Evolutionary conservation across 2,329 filamentous ascomycete species (phyloP), one percentile per base, ranked within the genome.

Genomic region (Diaporthe nobilis): DNA sequence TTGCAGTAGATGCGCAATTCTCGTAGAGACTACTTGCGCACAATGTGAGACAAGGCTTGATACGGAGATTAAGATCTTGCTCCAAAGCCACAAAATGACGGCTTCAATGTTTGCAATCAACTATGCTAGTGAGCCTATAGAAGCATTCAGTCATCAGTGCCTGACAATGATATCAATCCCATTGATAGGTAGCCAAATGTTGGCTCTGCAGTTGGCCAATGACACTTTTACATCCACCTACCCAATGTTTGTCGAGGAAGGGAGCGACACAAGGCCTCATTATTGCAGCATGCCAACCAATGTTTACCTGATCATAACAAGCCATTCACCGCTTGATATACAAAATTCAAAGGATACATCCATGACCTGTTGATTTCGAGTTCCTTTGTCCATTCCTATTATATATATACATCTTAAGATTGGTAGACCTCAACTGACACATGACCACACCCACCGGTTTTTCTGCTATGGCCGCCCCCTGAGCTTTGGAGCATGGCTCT

Each of bases 361-460:
- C 6, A 7, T 7, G 6, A 49, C 20, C 2, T 49, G 17, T 49
- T 20, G 31, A 37, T 25, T 28, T 20, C 13, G 42, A 28, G n/a
- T 31, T 55, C 28, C 9, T 55, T 31, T 7, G n/a, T 55, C n/a
- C 47, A 55, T 55, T 70, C 65, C 34, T 70, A 49, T 13, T 55
- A 70, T 70, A 61, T 70, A 61, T 61, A 70, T 70, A 70, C 65
- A 70, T 12, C 49, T 20, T 55, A 55, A 70, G 31, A 44, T 63
- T 37, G 39, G n/a, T 42, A 25, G 47, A 39, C 22, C 34, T 68
- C 31, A 8, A 37, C 13, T 22, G 47, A 4, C 31, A 68, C n/a
- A 39, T 68, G 47, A 22, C 13, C 31, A 12, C 22, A 5, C 51
- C 49, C 15, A 55, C 31, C 49, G 9, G 25, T 13, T 20, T 12